These are phyloP conservation scores for Phytophthora quininea DNA, from an alignment of 352 stramenopile species.

Conservation along the genomic window DNA sequence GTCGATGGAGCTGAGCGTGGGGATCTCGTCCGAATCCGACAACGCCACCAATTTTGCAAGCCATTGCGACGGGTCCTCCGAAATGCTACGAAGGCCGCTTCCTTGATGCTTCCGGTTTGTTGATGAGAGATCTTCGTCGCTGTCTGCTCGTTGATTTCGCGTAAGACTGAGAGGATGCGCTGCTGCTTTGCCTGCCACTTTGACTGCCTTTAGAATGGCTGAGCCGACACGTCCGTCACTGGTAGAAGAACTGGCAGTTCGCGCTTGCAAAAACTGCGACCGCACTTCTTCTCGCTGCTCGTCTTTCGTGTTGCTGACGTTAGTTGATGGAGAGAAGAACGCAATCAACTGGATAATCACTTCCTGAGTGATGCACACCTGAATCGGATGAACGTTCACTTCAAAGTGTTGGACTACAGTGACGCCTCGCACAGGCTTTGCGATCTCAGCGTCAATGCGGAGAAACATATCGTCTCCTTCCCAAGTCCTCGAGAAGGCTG, in stretches of 20 bases:
- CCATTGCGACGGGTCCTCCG: slow-evolving; percentile 56
- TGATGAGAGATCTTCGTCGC: slow-evolving; percentile 22
- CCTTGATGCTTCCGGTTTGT: slow-evolving; percentile 17
- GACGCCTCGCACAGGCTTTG: slow-evolving; percentile 58
- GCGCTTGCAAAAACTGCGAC: slow-evolving; percentile 64
- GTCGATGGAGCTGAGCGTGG: slow-evolving; percentile 16
- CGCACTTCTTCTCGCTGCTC: slow-evolving; percentile 64
- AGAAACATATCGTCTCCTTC: slow-evolving; percentile 74
- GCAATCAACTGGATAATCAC: slow-evolving; percentile 71
- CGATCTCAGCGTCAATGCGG: slow-evolving; percentile 74
- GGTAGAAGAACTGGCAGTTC: slow-evolving; percentile 18
- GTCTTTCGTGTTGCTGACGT: slow-evolving; percentile 42
- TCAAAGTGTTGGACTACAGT: slow-evolving; percentile 85
- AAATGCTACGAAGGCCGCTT: slow-evolving; percentile 32
- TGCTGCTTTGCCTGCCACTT: slow-evolving; percentile 67
- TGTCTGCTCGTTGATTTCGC: slow-evolving; percentile 32
- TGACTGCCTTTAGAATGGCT: slow-evolving; percentile 62
- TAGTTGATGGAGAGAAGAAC: slow-evolving; percentile 54
- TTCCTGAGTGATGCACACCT: slow-evolving; percentile 84
- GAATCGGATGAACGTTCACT: slow-evolving; percentile 85
- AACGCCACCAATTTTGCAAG: slow-evolving; percentile 36
- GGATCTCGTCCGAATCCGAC: slow-evolving; percentile 33
- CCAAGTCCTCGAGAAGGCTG: slow-evolving; percentile 48
- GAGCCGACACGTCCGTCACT: slow-evolving; percentile 51
- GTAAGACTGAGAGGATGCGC: slow-evolving; percentile 55